Evolutionary conservation across 2,329 filamentous ascomycete species (phyloP).

Genomic region (Capronia epimyces): DNA sequence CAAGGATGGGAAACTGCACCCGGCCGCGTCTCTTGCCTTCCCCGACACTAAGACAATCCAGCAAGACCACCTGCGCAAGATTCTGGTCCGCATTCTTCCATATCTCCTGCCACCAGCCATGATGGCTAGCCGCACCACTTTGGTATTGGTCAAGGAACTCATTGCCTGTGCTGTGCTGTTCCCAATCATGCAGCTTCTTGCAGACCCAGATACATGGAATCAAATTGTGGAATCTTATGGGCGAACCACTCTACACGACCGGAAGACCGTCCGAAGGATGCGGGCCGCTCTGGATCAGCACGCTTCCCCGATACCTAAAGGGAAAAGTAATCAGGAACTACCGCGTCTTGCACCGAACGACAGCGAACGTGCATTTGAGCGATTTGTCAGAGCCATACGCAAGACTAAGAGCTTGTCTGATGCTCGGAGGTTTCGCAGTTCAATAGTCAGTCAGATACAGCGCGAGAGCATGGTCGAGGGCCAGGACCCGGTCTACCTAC

Average conservation of each 20-base stretch:
- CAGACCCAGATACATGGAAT: conserved; percentile 96
- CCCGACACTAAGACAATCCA: conserved; percentile 79
- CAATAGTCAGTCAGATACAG: conserved; percentile 86
- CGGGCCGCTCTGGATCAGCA: conserved; percentile 90
- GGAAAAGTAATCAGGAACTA: conserved; percentile 61
- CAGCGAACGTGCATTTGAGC: conserved; percentile 87
- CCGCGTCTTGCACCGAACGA: conserved; percentile 76
- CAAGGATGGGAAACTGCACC: conserved; percentile 78
- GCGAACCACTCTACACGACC: conserved; percentile 81
- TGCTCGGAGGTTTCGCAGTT: conserved; percentile 83
- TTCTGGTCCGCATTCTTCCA: conserved; percentile 68
- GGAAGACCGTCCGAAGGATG: conserved; percentile 88
- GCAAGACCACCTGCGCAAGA: conserved; percentile 77
- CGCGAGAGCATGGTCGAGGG: conserved; percentile 71
- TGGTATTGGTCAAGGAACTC: conserved; percentile 77
- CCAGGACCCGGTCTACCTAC: conserved; percentile 79
- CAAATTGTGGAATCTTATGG: conserved; percentile 88
- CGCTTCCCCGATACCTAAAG: conserved; percentile 70
- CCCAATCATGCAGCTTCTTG: conserved; percentile 71
- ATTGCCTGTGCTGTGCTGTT: conserved; percentile 86
- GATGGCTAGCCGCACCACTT: conserved; percentile 73
- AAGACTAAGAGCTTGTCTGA: conserved; percentile 89
- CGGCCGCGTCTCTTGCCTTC: conserved; percentile 74
- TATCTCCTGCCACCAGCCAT: conserved; percentile 67
- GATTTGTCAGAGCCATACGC: conserved; percentile 83